phyloP scores from a whole-genome alignment of 345 rosid species.

The Aquilaria sinensis region DNA sequence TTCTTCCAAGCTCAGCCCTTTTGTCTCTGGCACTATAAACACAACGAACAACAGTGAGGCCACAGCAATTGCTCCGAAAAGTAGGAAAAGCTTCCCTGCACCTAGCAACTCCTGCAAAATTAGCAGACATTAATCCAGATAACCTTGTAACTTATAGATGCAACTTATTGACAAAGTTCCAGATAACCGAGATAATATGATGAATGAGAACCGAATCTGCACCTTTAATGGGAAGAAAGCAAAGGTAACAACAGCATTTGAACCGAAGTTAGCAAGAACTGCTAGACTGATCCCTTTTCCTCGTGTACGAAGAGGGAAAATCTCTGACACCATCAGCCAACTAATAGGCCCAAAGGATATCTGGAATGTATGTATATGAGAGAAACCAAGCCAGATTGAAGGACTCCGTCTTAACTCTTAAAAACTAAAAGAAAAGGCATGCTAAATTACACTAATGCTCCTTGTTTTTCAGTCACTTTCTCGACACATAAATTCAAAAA shows the following conservation, averaged over 20 bases:
- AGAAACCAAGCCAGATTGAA: neutral
- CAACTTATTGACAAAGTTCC: no score
- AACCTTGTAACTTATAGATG: neutral
- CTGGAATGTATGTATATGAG: constrained; percentile 31
- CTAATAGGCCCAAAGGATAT: constrained; percentile 98
- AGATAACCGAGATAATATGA: neutral
- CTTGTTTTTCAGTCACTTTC: neutral
- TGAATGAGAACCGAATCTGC: constrained; percentile 3
- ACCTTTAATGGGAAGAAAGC: constrained; percentile 95
- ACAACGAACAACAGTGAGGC: constrained; percentile 53
- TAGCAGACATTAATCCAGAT: constrained; percentile 8
- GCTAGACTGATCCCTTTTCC: constrained; percentile 93
- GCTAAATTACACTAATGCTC: neutral
- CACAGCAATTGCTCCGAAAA: constrained; percentile 77
- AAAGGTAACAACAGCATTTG: constrained; percentile 95
- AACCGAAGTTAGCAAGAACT: constrained; percentile 88
- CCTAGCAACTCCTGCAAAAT: constrained; percentile 75
- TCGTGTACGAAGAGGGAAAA: constrained; percentile 82
- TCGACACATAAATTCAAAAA: neutral
- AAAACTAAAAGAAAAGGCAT: neutral
- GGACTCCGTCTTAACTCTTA: neutral
- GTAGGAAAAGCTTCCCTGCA: constrained; percentile 81
- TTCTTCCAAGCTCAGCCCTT: constrained; percentile 95
- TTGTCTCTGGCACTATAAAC: constrained; percentile 78
- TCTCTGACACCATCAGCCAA: constrained; percentile 98